Percentiles rank a stretch among this genome's conserved stretches.
These are phyloP conservation scores for Trichosporon coremiiforme DNA, from an alignment of 1,284 basidiomycete genomes.

Conservation along the genomic window DNA sequence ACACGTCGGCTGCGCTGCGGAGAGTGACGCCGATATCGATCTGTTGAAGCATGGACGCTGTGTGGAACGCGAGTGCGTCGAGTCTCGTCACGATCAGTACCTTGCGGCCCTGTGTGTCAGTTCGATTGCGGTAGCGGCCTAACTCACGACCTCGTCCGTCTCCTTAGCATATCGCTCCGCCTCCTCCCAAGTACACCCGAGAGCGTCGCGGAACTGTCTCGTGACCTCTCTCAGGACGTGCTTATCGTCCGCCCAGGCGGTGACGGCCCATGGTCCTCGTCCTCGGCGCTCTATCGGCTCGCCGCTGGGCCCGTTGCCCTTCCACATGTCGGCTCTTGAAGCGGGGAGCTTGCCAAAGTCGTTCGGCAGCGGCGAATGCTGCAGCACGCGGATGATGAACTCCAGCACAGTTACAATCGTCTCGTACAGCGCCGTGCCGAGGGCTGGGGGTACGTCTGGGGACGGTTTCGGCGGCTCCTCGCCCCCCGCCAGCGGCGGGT, in stretches of 20 bases:
- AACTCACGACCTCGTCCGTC: slow-evolving; percentile 61
- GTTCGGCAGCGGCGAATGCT: slow-evolving; percentile 79
- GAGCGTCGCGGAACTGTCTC: slow-evolving; percentile 72
- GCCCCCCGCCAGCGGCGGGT: slow-evolving; percentile 59
- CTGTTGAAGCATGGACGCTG: slow-evolving; percentile 76
- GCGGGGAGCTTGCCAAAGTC: slow-evolving; percentile 61
- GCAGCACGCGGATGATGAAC: slow-evolving; percentile 81
- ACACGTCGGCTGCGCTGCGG: slow-evolving; percentile 82
- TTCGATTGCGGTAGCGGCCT: background rate
- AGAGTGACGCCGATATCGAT: slow-evolving; percentile 93
- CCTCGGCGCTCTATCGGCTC: slow-evolving; percentile 40
- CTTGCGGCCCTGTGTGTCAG: slow-evolving; percentile 67
- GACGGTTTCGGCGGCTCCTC: slow-evolving; percentile 39
- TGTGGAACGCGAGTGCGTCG: slow-evolving; percentile 70
- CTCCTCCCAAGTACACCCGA: slow-evolving; percentile 57
- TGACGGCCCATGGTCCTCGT: slow-evolving; percentile 77
- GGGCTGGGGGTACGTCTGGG: slow-evolving; percentile 58
- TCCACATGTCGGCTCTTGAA: slow-evolving; percentile 63
- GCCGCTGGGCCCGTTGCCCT: slow-evolving; percentile 34
- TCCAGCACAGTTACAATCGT: slow-evolving; percentile 78
- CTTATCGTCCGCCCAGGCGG: slow-evolving; percentile 97
- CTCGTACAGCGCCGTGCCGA: slow-evolving; percentile 70
- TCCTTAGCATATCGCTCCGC: slow-evolving; percentile 66
- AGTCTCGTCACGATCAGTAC: slow-evolving; percentile 78
- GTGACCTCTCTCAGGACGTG: slow-evolving; percentile 91